Percentiles rank a stretch among this genome's conserved stretches.
Evolutionary conservation across 2,329 filamentous ascomycete species (phyloP).

Genomic region (Fusarium palustre): DNA sequence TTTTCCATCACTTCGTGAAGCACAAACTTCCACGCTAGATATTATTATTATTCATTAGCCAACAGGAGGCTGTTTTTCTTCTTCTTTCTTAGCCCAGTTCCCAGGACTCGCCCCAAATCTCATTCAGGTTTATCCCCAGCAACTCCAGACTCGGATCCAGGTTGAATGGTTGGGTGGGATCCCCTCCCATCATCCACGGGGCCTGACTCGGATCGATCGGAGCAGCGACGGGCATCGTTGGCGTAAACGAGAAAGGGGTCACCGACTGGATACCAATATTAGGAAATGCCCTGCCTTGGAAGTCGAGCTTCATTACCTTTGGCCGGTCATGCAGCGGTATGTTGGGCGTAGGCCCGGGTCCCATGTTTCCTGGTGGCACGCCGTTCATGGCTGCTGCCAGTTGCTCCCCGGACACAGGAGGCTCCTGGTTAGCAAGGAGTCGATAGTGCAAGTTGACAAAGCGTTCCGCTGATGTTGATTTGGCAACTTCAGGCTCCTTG

Average conservation of each 20-base stretch:
- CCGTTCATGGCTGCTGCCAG: constrained; percentile 43
- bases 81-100: constrained; percentile 52
- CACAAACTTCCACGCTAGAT: constrained; percentile 31
- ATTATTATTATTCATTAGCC: constrained; percentile 44
- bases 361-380: constrained; percentile 42
- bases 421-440: constrained; percentile 66
- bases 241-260: constrained; percentile 56
- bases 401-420: constrained; percentile 52
- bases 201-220: constrained; percentile 52
- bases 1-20: constrained; percentile 7
- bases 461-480: constrained; percentile 68
- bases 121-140: constrained; percentile 65
- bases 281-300: constrained; percentile 45
- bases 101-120: constrained; percentile 66
- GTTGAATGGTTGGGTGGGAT: constrained; percentile 57
- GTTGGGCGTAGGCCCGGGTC: constrained; percentile 47
- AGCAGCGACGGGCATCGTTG: constrained; percentile 51
- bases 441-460: constrained; percentile 70
- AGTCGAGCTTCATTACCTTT: constrained; percentile 54
- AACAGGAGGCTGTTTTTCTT: constrained; percentile 4
- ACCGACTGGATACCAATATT: constrained; percentile 54
- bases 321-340: constrained; percentile 53
- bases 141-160: constrained; percentile 66
- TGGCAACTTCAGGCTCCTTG: constrained; percentile 68
- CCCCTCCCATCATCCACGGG: constrained; percentile 51